Evolutionary conservation across 2,329 filamentous ascomycete genomes (phyloP).

Genomic region (Penicillium sp.): DNA sequence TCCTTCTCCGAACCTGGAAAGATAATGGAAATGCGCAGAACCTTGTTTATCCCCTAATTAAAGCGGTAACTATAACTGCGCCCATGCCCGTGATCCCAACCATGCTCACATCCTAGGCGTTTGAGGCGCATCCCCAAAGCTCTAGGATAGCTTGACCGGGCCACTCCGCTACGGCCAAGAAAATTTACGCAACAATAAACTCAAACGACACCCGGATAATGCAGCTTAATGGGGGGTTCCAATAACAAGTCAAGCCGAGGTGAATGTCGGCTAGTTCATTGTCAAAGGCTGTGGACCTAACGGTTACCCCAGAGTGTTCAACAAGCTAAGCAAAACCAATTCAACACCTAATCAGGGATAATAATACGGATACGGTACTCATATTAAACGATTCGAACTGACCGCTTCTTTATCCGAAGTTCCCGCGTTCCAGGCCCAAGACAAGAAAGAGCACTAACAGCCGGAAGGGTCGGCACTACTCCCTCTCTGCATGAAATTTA

Average conservation of each 20-base stretch:
- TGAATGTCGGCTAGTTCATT: not conserved
- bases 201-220: not conserved
- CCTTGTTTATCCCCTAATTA: not conserved
- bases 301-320: conserved; percentile 8
- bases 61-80: not conserved
- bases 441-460: not conserved
- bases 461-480: conserved; percentile 2
- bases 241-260: not conserved
- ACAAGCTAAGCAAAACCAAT: not conserved
- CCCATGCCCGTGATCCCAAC: not conserved
- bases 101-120: not conserved
- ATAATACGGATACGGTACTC: not conserved
- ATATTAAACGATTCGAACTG: not conserved
- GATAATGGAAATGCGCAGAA: not conserved
- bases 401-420: conserved; percentile 2
- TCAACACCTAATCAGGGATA: not conserved
- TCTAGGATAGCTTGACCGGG: not conserved
- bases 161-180: not conserved
- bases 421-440: not conserved
- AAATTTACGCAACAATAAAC: not conserved
- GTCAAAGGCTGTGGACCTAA: not conserved
- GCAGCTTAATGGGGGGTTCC: not conserved
- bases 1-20: not conserved
- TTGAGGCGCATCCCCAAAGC: not conserved
- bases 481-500: conserved; percentile 8